Evolutionary conservation across 1,284 basidiomycete species (phyloP).

Genomic region (Apiotrichum gracile): DNA sequence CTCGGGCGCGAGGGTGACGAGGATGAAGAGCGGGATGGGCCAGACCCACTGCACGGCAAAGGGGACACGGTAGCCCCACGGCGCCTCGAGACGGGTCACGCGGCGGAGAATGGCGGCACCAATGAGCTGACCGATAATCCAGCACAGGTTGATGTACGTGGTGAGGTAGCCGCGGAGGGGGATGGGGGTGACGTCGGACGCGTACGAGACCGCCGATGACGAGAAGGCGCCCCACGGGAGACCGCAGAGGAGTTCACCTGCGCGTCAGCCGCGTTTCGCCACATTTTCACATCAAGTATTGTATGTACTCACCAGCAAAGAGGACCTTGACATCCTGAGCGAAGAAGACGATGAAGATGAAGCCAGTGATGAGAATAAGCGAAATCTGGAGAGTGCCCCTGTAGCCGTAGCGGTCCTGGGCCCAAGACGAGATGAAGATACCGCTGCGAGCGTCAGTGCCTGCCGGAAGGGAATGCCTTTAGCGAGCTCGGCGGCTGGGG

Average conservation of each 20-base stretch:
- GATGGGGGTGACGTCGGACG: conserved; percentile 42
- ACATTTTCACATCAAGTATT: too few relatives aligned
- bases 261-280: too few relatives aligned
- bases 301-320: conserved; percentile 10
- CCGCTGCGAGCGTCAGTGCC: conserved; percentile 6
- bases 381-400: conserved; percentile 17
- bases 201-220: conserved; percentile 29
- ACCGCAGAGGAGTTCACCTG: conserved; percentile 22
- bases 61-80: conserved; percentile 42
- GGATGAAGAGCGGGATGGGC: conserved; percentile 30
- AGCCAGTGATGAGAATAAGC: conserved; percentile 30
- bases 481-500: too few relatives aligned
- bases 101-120: conserved; percentile 6
- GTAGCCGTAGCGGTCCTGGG: conserved; percentile 27
- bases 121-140: conserved; percentile 39
- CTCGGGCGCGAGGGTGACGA: conserved; percentile 23
- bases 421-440: conserved; percentile 20
- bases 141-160: conserved; percentile 44
- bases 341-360: conserved; percentile 43
- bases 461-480: background rate
- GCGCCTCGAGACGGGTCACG: conserved; percentile 1
- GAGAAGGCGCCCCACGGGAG: conserved; percentile 48
- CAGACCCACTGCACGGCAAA: conserved; percentile 48
- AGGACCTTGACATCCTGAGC: conserved; percentile 24
- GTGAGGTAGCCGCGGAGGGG: conserved; percentile 40